Conservation (phyloP, 192 early-diverging fungal species). For the Backusella morwellensis region DNA sequence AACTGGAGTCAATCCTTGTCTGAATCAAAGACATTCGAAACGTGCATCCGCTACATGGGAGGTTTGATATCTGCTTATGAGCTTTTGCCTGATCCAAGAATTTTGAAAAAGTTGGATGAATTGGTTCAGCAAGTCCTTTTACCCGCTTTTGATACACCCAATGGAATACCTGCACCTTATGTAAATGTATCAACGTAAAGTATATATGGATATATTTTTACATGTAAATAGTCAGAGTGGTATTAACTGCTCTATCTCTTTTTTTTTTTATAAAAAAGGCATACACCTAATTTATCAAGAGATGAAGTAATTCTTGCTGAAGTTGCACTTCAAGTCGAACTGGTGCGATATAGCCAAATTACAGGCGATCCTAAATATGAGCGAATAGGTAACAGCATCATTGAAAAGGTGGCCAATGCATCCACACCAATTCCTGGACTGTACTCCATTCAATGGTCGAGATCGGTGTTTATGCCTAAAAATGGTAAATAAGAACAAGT, state of each 20-base stretch:
- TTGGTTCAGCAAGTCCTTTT: conserved; percentile 60
- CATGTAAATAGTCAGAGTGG: not conserved
- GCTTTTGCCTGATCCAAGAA: conserved; percentile 60
- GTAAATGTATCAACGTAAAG: conserved; percentile 49
- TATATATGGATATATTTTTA: not conserved
- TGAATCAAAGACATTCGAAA: conserved; percentile 74
- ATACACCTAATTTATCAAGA: not conserved
- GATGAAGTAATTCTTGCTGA: conserved; percentile 49
- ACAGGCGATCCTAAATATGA: conserved; percentile 66
- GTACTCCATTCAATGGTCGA: conserved; percentile 48
- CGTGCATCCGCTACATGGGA: conserved; percentile 73
- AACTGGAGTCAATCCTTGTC: conserved; percentile 43
- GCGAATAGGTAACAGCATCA: conserved; percentile 45
- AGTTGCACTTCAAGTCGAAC: conserved; percentile 75
- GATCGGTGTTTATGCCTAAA: conserved; percentile 31
- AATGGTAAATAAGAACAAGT: not conserved
- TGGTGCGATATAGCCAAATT: conserved; percentile 72
- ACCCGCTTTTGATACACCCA: conserved; percentile 68
- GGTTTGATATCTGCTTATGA: conserved; percentile 85
- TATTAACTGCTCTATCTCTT: not conserved
- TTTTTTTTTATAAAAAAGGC: not conserved
- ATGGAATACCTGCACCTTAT: conserved; percentile 58
- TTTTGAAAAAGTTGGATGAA: conserved; percentile 67
- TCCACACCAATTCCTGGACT: conserved; percentile 51
- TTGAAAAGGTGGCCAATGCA: conserved; percentile 44